Conservation (phyloP, 441 rosid species). For the Arabidopsis lyrata region DNA sequence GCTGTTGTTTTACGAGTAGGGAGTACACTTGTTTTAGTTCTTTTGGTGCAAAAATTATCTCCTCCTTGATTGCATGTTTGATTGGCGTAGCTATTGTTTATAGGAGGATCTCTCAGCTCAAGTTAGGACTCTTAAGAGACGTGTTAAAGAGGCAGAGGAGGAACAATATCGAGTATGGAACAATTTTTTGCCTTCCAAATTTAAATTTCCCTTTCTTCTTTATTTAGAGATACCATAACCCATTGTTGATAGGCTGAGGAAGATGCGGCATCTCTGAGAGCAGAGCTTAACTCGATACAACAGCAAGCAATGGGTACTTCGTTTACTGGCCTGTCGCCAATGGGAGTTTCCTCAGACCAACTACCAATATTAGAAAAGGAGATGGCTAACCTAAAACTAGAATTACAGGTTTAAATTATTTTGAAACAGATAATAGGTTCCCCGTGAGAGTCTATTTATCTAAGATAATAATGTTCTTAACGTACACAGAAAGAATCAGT, state of each 20-base stretch:
- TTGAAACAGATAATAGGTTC: conserved; percentile 25
- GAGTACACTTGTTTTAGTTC: conserved; percentile 15
- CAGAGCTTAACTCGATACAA: conserved; percentile 77
- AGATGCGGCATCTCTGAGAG: conserved; percentile 89
- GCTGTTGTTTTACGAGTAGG: conserved; percentile 90
- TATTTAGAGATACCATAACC: conserved; percentile 7
- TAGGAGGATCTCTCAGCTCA: conserved; percentile 98
- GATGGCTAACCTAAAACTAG: conserved; percentile 64
- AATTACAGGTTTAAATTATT: conserved; percentile 67
- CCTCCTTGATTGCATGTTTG: conserved; percentile 20
- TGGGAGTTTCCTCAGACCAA: conserved; percentile 54
- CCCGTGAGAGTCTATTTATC: conserved; percentile 17
- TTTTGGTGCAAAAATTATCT: neutral
- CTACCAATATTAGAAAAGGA: conserved; percentile 63
- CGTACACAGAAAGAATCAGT: conserved; percentile 67
- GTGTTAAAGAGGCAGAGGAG: conserved; percentile 93
- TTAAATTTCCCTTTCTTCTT: conserved; percentile 9
- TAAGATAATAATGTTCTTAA: conserved; percentile 45
- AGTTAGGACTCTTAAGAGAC: conserved; percentile 86
- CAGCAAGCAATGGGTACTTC: conserved; percentile 62
- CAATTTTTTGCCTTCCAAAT: conserved; percentile 34
- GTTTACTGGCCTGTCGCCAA: conserved; percentile 42
- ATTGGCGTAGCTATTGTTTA: conserved; percentile 9
- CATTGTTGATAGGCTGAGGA: conserved; percentile 84
- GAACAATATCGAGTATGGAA: conserved; percentile 82